These are phyloP conservation scores for Ramularia collo-cygni DNA, from an alignment of 2,329 filamentous ascomycete species.

Conservation along the genomic window DNA sequence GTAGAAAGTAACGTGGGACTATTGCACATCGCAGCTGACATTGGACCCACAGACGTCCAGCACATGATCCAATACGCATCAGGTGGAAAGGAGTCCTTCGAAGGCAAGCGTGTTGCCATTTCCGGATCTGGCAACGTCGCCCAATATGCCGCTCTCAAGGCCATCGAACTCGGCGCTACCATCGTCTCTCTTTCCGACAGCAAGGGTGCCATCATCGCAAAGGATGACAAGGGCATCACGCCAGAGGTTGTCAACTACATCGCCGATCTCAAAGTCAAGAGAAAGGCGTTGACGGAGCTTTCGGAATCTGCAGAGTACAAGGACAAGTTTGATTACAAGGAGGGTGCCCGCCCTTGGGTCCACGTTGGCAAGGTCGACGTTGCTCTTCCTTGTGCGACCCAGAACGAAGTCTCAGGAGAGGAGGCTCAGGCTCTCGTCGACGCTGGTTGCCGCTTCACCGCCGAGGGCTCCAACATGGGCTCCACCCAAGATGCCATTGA, in stretches of 20 bases:
- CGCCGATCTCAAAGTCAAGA: slow-evolving; percentile 77
- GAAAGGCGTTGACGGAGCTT: slow-evolving; percentile 72
- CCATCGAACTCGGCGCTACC: slow-evolving; percentile 87
- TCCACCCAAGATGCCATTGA: slow-evolving; percentile 95
- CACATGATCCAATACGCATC: slow-evolving; percentile 90
- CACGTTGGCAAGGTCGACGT: slow-evolving; percentile 87
- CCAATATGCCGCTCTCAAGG: slow-evolving; percentile 93
- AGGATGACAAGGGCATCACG: slow-evolving; percentile 63
- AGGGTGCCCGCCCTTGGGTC: slow-evolving; percentile 82
- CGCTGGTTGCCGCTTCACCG: slow-evolving; percentile 74
- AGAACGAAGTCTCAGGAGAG: slow-evolving; percentile 93
- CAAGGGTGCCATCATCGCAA: slow-evolving; percentile 74
- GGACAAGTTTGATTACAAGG: slow-evolving; percentile 75
- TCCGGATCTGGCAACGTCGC: slow-evolving; percentile 97
- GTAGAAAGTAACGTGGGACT: slow-evolving; percentile 20
- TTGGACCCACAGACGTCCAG: slow-evolving; percentile 56
- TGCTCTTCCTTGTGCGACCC: slow-evolving; percentile 85
- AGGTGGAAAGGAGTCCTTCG: slow-evolving; percentile 71
- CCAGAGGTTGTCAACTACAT: slow-evolving; percentile 73
- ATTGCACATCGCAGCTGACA: slow-evolving; percentile 9
- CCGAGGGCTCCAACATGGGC: slow-evolving; percentile 98
- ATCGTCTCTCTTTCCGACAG: slow-evolving; percentile 93
- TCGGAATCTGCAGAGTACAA: slow-evolving; percentile 49
- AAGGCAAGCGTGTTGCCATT: slow-evolving; percentile 89
- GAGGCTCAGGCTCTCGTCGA: slow-evolving; percentile 78